Base-by-base conservation (phyloP, 192 early-diverging fungal species). In the Coemansia sp. region DNA sequence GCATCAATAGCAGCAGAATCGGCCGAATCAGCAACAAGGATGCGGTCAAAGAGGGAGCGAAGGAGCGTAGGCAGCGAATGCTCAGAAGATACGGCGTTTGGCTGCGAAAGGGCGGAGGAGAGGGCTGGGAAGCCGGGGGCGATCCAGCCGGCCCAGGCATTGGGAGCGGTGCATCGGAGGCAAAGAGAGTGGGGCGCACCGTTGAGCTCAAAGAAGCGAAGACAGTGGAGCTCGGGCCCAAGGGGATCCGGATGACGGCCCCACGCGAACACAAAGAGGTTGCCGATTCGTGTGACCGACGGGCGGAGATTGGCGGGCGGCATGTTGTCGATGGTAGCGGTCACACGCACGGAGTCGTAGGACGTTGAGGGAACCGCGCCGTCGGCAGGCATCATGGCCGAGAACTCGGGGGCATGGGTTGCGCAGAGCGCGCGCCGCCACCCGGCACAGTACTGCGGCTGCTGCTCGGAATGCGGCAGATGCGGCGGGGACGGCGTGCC, bases 371-470 rank as follows among this genome's bases (percentile, higher is more conserved):
- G 55, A 2, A 72, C 52, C 7, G 66, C 39, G n/a, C 59, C 68
- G 16, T 68, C 69, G 12, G 59, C 59, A 0, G 77, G 77, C 72
- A 80, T 74, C 77, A 80, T 74, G 0, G 72, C 46, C 0, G 77
- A 67, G 26, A 74, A 80, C 53, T 64, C 29, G 8, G 77, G 72
- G 0, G 71, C 77, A 49, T 80, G 77, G 0, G 13, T 6, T 16
- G 68, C 58, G 37, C 77, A 80, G n/a, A 80, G 59, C 0, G 77
- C 77, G 13, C 77, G 72, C 2, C 77, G 68, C 77, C 77, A 80
- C 5, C 58, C 77, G 2, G 61, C 68, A 18, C 68, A 71, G 57
- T 74, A 80, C 62, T 62, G 72, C 30, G 63, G 68, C 18, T 51
- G 56, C 2, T 58, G 60, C n/a, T 25, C 31, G 7, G 9, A 42